These are phyloP conservation scores for Tuber magnatum DNA, from an alignment of 495 filamentous ascomycete genomes.

Conservation along the genomic window DNA sequence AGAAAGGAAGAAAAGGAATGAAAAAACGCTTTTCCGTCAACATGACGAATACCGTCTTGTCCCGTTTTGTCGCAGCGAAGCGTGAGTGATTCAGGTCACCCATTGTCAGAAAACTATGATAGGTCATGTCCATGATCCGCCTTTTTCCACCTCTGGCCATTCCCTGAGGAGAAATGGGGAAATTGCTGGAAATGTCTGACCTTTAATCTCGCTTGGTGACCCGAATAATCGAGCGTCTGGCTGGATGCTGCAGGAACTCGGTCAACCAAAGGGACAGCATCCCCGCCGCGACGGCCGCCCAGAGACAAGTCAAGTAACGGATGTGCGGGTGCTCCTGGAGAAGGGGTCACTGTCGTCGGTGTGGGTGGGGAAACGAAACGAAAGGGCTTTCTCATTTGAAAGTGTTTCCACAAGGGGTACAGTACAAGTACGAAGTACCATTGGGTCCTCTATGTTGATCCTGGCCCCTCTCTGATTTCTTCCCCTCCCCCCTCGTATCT, in stretches of 20 bases:
- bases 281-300: background rate
- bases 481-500: background rate
- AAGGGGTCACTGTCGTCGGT: background rate
- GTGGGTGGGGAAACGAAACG: conserved; percentile 1
- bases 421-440: conserved; percentile 1
- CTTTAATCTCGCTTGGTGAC: background rate
- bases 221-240: background rate
- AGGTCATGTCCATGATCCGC: background rate
- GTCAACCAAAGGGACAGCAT: background rate
- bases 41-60: background rate
- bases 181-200: background rate
- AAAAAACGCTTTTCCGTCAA: background rate
- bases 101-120: background rate
- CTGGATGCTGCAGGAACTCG: background rate
- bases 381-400: background rate
- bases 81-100: background rate
- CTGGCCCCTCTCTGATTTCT: background rate
- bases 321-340: background rate
- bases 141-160: background rate
- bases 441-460: conserved; percentile 1
- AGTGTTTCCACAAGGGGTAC: background rate
- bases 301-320: background rate
- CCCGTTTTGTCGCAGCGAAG: background rate
- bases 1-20: background rate
- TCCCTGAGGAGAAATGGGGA: background rate